Evolutionary conservation across 176 grass and related monocot genomes (phyloP), one percentile per base, ranked within the genome.

Genomic region (Metroxylon sagu): DNA sequence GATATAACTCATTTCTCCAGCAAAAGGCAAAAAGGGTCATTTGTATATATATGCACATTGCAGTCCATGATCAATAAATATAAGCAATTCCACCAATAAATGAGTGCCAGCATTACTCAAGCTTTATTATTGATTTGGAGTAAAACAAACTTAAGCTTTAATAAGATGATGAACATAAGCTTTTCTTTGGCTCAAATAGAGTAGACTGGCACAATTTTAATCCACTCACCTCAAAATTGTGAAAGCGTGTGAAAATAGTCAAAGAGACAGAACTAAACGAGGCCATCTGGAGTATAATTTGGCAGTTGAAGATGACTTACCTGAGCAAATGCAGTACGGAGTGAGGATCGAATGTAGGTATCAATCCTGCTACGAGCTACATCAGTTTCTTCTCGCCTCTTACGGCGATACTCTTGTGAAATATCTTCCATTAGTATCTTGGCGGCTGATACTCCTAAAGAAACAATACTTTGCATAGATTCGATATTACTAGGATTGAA

Each of bases 381-480:
- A 64, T 97, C 76, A 54, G 80, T 87, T 16, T 80, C 81, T 82
- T 89, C 87, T 80, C 90, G 91, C 77, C 87, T 88, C 68, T 81
- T 91, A 65, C 87, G 83, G 14, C 87, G 87, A 59, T 97, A 97
- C 71, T 97, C 93, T 52, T 97, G 72, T 31, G 93, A 91, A 82
- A 97, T 97, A 78, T 97, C 93, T 90, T 97, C 93, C 50, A 97
- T 87, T 74, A 97, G 72, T 66, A 97, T 71, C 77, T 69, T 86
- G 60, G 93, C 93, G 61, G 87, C 79, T 75, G 87, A 85, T 51
- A 91, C 87, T 59, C 93, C 93, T 74, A 97, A 76, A 49, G 87
- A 88, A 52, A 97, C 84, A 71, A 97, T 91, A 59, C 72, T 80
- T 79, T 90, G 87, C 92, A 97, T 97, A 63, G 81, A 86, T 74